These are phyloP conservation scores for Podaxis rugospora DNA, from an alignment of 768 basidiomycete species.

Conservation along the genomic window DNA sequence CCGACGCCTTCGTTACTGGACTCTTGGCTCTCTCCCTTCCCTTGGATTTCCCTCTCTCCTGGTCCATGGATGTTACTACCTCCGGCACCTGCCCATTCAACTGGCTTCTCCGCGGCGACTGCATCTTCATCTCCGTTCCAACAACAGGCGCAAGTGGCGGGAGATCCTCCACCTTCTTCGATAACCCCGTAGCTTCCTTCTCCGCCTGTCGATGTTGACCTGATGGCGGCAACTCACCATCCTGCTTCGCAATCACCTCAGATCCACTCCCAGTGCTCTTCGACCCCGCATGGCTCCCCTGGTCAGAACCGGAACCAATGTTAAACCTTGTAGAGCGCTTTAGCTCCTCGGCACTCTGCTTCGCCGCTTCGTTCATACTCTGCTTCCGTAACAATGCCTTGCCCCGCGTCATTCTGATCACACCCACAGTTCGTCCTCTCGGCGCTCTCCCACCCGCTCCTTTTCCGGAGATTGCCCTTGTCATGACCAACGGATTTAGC, in stretches of 20 bases:
- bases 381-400: neutral
- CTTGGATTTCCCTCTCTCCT: conserved; percentile 13
- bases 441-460: neutral
- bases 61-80: conserved; percentile 12
- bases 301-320: conserved; percentile 2
- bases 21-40: conserved; percentile 9
- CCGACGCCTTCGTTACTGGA: neutral
- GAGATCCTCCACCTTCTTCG: neutral
- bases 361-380: conserved; percentile 2
- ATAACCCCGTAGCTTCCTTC: neutral
- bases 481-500: neutral
- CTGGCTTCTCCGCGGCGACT: neutral
- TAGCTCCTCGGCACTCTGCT: neutral
- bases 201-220: neutral
- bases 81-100: conserved; percentile 4
- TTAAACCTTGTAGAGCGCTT: conserved; percentile 6
- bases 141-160: neutral
- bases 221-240: neutral
- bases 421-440: neutral
- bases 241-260: neutral
- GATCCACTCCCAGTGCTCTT: conserved; percentile 7
- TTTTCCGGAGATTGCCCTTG: conserved; percentile 3
- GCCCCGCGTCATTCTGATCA: neutral
- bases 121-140: conserved; percentile 7
- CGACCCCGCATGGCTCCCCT: conserved; percentile 1